These are phyloP conservation scores for Setaria viridis DNA, from an alignment of 202 grass and related monocot genomes.

Conservation along the genomic window DNA sequence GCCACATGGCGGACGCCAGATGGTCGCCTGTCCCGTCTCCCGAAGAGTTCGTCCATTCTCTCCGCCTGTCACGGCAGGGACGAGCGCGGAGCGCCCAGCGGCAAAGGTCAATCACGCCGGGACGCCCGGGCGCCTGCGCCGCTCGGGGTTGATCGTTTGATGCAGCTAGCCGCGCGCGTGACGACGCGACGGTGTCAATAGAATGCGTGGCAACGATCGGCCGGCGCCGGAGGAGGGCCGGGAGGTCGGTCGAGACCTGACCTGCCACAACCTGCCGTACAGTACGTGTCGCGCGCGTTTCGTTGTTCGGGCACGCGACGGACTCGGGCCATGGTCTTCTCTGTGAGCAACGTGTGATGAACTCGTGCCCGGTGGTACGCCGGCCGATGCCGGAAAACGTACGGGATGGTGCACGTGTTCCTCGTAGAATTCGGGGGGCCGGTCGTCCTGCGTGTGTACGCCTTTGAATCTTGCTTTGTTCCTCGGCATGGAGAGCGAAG, in stretches of 20 bases:
- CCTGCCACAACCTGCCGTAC: no score
- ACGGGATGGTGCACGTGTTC: background rate
- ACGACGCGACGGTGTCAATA: background rate
- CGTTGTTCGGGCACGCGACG: background rate
- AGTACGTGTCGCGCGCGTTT: background rate
- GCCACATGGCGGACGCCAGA: constrained; percentile 12
- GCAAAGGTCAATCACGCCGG: background rate
- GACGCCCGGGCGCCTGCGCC: background rate
- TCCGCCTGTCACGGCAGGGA: constrained; percentile 37
- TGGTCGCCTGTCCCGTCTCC: background rate
- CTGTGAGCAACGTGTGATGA: background rate
- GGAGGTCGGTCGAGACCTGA: no score
- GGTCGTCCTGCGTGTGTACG: background rate
- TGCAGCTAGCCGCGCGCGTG: background rate
- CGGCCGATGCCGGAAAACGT: background rate
- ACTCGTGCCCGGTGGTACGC: background rate
- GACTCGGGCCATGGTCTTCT: background rate
- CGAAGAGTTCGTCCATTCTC: background rate
- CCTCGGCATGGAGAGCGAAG: background rate
- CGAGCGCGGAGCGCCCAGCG: background rate
- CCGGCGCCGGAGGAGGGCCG: no score
- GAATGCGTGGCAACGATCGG: background rate
- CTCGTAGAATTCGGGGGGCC: background rate
- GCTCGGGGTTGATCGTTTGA: background rate
- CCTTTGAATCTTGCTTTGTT: background rate